Evolutionary conservation across 768 basidiomycete species (phyloP), one percentile per base, ranked within the genome.

Genomic region (Panus rudis): DNA sequence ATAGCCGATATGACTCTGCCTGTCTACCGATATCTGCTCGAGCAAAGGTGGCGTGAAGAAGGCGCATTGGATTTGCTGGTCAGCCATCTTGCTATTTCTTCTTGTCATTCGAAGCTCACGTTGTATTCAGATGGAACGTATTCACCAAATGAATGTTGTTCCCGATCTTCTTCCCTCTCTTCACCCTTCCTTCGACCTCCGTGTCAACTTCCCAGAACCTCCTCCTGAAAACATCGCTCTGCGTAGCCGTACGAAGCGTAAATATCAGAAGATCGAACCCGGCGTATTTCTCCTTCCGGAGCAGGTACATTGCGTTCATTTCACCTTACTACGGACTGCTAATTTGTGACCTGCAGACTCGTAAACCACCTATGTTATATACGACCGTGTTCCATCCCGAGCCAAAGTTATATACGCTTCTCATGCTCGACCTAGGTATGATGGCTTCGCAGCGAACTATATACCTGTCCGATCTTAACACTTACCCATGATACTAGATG

Each of bases 61-160:
- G 93, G 92, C 2, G 73, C 73, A 22, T 68, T 97, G 26, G 92
- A 96, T 58, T 67, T 92, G 27, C 67, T 97, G 60, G 92, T 91
- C 43, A 32, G 81, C 16, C 10, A 17, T 22, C 42, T 39, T 24
- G 13, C 16, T 35, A n/a, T 30, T 41, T 8, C 14, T 10, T 21
- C 47, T 25, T 14, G 28, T 23, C 23, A 19, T 3, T 34, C 21
- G 24, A 12, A 46, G 25, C 21, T 22, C 37, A 12, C 17, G 19
- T n/a, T 34, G 23, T 39, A 19, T 23, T 6, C 56, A 92, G 85
- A 96, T 96, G 91, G 88, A 96, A 58, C 84, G 93, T 57, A 57
- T 98, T 34, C 73, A 90, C 52, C 88, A 92, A 65, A 91, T 96
- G 90, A 66, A 81, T 39, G 81, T 98, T 45, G 71, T 96, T 2